Evolutionary conservation across 768 basidiomycete species (phyloP), one percentile per base, ranked within the genome.

Genomic region (Naganishia randhawae): DNA sequence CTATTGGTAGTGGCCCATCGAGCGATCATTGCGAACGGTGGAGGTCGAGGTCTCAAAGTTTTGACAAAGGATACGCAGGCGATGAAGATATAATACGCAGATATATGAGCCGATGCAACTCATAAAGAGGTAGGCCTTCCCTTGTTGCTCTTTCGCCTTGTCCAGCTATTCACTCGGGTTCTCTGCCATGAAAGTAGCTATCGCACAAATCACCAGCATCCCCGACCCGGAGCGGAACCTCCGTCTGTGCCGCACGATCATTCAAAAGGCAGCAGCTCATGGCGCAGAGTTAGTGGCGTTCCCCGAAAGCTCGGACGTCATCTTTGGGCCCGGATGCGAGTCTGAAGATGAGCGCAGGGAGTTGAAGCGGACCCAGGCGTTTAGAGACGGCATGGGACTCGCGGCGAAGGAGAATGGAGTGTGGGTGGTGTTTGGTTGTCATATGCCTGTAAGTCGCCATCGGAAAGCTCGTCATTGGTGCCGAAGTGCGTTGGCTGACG

Each of bases 141-240:
- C n/a, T n/a, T n/a, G n/a, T n/a, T n/a, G n/a, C n/a, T n/a, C n/a
- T n/a, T n/a, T n/a, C n/a, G n/a, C n/a, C n/a, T n/a, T n/a, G n/a
- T n/a, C n/a, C n/a, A n/a, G n/a, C n/a, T n/a, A n/a, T n/a, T n/a
- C n/a, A n/a, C n/a, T n/a, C n/a, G n/a, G n/a, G n/a, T n/a, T n/a
- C n/a, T n/a, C n/a, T n/a, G n/a, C n/a, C 52, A 67, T 67, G 66
- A 67, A 67, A 48, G 32, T 67, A 31, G 66, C 66, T 17, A 67
- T 67, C 66, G 66, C 66, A 14, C 66, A 67, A 57, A 67, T 67
- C 37, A 67, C 66, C 53, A 45, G 39, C 17, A 57, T 42, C 16
- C 41, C 66, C 27, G 22, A 33, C 14, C 66, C 66, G 19, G 66
- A 67, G 25, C 39, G 42, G 19, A 67, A 67, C 48, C 55, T 67